These are phyloP conservation scores for Aurantiochytrium sp. DNA, from an alignment of 108 stramenopile species.

Conservation along the genomic window DNA sequence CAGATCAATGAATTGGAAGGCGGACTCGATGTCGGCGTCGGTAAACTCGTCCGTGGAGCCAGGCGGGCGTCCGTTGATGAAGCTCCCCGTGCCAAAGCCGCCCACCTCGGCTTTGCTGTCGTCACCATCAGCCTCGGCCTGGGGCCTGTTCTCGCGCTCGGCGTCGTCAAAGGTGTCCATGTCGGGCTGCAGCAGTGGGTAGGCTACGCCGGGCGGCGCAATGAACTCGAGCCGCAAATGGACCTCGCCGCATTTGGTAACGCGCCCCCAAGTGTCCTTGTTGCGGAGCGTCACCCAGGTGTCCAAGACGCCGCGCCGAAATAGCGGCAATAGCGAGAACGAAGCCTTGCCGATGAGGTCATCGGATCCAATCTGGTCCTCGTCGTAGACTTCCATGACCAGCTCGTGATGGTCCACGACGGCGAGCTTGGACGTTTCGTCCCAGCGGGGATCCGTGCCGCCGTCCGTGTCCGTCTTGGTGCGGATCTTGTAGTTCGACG, in stretches of 20 bases:
- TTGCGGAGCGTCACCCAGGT: conserved; percentile 53
- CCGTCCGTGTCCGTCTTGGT: conserved; percentile 57
- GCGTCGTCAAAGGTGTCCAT: conserved; percentile 63
- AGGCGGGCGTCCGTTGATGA: background rate
- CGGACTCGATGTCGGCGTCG: conserved; percentile 66
- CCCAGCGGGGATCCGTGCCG: conserved; percentile 49
- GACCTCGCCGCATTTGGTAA: conserved; percentile 54
- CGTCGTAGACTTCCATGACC: conserved; percentile 61
- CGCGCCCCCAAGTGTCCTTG: conserved; percentile 48
- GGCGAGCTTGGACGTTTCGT: conserved; percentile 43
- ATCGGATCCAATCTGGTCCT: conserved; percentile 51
- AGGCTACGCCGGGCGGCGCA: conserved; percentile 59
- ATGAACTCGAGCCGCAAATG: conserved; percentile 55
- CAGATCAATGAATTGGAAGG: conserved; percentile 70
- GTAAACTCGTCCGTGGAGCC: conserved; percentile 46
- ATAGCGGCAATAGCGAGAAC: conserved; percentile 63
- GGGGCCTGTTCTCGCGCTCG: conserved; percentile 29
- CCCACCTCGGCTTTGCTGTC: background rate
- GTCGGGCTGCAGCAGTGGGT: conserved; percentile 63
- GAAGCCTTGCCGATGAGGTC: conserved; percentile 57
- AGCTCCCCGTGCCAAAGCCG: background rate
- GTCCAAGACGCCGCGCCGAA: conserved; percentile 55
- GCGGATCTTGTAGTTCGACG: conserved; percentile 38
- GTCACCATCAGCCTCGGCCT: background rate
- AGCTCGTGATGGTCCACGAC: conserved; percentile 69